Percentiles rank a stretch among this genome's conserved stretches.
phyloP scores from a whole-genome alignment of 257 asterid species.

The Plantago elongata region DNA sequence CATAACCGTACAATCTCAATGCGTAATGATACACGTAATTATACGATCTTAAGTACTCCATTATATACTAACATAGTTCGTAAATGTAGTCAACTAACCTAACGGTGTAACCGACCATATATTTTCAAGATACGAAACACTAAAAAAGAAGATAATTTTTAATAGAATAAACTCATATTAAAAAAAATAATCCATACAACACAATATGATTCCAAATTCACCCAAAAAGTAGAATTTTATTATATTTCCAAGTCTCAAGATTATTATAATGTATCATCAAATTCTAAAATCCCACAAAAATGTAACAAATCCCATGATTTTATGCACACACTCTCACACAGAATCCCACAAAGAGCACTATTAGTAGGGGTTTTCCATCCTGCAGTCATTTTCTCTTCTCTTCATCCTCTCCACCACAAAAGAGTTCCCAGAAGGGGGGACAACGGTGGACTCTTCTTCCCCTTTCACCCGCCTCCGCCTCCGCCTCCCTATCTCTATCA shows the following conservation, averaged over 20 bases:
- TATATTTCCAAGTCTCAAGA: too few species aligned
- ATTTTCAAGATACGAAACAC: too few species aligned
- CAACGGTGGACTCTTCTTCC: slow-evolving; percentile 13
- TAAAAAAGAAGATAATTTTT: too few species aligned
- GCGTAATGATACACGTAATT: too few species aligned
- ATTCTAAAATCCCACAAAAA: slow-evolving; percentile 17
- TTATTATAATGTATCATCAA: not conserved
- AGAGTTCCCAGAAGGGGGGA: slow-evolving; percentile 38
- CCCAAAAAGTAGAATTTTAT: too few species aligned
- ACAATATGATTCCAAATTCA: not conserved
- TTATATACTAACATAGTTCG: too few species aligned
- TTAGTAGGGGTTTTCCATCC: slow-evolving; percentile 28
- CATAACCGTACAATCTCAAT: too few species aligned
- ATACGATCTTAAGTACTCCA: too few species aligned
- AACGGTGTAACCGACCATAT: too few species aligned
- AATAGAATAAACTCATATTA: not conserved
- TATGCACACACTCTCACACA: slow-evolving; percentile 17
- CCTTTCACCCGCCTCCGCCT: not conserved
- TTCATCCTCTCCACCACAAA: slow-evolving; percentile 28
- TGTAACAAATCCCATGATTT: slow-evolving; percentile 26
- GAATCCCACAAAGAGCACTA: slow-evolving; percentile 20
- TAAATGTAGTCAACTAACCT: too few species aligned
- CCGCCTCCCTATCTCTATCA: not conserved
- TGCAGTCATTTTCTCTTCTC: slow-evolving; percentile 32
- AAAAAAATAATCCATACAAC: too few species aligned